These are phyloP conservation scores for Volvariella surrecta DNA, from an alignment of 1,284 basidiomycete species.

Conservation along the genomic window DNA sequence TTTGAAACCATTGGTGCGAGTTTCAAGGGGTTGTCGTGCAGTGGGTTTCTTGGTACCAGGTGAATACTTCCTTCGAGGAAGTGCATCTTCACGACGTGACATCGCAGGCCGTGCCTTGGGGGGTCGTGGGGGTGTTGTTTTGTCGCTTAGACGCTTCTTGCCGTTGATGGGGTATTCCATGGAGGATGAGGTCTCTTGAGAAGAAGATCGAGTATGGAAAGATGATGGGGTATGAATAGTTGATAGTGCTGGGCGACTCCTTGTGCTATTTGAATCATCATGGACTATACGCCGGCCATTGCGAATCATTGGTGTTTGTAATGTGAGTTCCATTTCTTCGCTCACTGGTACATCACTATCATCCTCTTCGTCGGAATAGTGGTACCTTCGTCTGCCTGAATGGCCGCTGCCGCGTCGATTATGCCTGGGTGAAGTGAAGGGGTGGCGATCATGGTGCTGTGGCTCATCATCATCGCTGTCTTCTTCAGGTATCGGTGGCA, in stretches of 20 bases:
- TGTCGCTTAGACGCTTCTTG: no score
- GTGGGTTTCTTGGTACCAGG: no score
- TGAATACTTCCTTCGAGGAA: no score
- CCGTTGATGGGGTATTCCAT: no score
- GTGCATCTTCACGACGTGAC: no score
- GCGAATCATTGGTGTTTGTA: constrained; percentile 46
- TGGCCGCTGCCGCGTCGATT: not conserved
- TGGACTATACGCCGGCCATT: not conserved
- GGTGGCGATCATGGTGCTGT: constrained; percentile 8
- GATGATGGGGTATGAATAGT: constrained; percentile 37
- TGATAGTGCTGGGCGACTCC: constrained; percentile 31
- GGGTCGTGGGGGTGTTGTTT: no score
- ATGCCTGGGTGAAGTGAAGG: constrained; percentile 8
- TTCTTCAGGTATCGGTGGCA: constrained; percentile 21
- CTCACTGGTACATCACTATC: constrained; percentile 34
- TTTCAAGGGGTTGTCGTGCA: no score
- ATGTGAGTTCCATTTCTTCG: constrained; percentile 55
- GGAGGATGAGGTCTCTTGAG: constrained; percentile 10
- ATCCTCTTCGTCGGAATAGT: constrained; percentile 3
- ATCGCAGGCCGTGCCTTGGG: no score
- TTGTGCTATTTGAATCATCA: constrained; percentile 18
- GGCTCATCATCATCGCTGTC: constrained; percentile 10
- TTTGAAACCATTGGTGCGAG: no score
- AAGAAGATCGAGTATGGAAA: constrained; percentile 33
- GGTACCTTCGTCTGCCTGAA: not conserved